Conservation (phyloP, 129 eudicot species). For the Lactuca saligna region DNA sequence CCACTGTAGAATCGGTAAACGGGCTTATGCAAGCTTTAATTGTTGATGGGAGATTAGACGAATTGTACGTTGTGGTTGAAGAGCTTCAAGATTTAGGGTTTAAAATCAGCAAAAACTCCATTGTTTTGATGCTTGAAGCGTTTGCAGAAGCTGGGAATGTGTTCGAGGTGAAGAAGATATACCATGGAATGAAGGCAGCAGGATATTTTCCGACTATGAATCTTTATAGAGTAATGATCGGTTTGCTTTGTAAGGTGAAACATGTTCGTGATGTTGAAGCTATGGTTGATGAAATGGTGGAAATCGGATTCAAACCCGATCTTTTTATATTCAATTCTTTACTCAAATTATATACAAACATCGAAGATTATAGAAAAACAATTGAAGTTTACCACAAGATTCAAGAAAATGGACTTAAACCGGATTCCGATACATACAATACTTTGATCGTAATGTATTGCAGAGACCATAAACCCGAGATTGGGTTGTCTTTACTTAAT, state of each 20-base stretch:
- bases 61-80: conserved; percentile 75
- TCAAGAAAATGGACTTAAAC: conserved; percentile 61
- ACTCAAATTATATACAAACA: conserved; percentile 66
- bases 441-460: conserved; percentile 88
- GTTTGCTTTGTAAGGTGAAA: conserved; percentile 62
- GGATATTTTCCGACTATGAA: conserved; percentile 95
- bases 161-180: conserved; percentile 91
- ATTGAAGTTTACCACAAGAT: conserved; percentile 63
- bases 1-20: conserved; percentile 73
- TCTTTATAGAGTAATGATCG: conserved; percentile 81
- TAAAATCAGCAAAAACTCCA: conserved; percentile 77
- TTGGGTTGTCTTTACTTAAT: conserved; percentile 57
- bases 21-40: conserved; percentile 82
- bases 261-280: conserved; percentile 87
- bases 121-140: conserved; percentile 90
- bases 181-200: conserved; percentile 90
- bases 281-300: conserved; percentile 85
- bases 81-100: conserved; percentile 96
- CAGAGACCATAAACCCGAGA: conserved; percentile 83
- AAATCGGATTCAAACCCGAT: conserved; percentile 86
- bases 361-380: conserved; percentile 76
- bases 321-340: conserved; percentile 62
- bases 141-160: conserved; percentile 74
- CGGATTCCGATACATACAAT: conserved; percentile 83
- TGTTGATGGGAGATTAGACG: conserved; percentile 75